phyloP scores from a whole-genome alignment of 2,329 filamentous ascomycete species.

The Colletotrichum filicis region DNA sequence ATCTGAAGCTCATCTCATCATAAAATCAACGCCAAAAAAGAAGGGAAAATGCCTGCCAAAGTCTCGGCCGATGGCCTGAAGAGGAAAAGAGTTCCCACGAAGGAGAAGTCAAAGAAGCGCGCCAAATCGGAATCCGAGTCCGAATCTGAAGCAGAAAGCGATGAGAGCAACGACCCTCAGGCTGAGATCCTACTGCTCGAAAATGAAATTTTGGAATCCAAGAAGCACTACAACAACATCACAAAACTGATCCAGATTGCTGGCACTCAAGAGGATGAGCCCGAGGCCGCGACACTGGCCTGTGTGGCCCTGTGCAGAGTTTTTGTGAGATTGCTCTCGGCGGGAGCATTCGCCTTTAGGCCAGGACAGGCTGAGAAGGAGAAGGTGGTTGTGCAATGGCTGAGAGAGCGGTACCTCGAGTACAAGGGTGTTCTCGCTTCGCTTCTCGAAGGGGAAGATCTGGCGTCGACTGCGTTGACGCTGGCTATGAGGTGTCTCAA shows the following conservation, averaged over 20 bases:
- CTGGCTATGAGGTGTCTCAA: constrained; percentile 87
- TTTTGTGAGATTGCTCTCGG: constrained; percentile 83
- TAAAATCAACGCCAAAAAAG: background rate
- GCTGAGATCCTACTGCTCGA: constrained; percentile 80
- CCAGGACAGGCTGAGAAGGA: constrained; percentile 79
- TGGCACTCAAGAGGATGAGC: constrained; percentile 59
- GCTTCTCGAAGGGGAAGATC: constrained; percentile 70
- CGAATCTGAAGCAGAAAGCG: constrained; percentile 48
- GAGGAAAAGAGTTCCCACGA: constrained; percentile 60
- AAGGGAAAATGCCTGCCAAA: constrained; percentile 42
- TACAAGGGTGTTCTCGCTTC: constrained; percentile 73
- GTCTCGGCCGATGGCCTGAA: constrained; percentile 52
- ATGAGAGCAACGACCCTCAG: constrained; percentile 64
- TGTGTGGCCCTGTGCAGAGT: constrained; percentile 86
- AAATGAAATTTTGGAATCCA: constrained; percentile 83
- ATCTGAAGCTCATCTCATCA: background rate
- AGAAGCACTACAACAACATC: constrained; percentile 93
- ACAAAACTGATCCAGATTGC: constrained; percentile 71
- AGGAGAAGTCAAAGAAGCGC: constrained; percentile 61
- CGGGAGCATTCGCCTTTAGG: constrained; percentile 75
- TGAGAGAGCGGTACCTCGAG: constrained; percentile 78
- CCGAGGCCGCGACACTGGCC: constrained; percentile 72
- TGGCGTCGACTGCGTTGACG: constrained; percentile 78
- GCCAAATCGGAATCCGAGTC: constrained; percentile 57
- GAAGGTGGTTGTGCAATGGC: constrained; percentile 78